A percentile compares a stretch with the other conserved stretches of the same genome.
These are phyloP conservation scores for Davidsoniella virescens DNA, from an alignment of 2,329 filamentous ascomycete genomes.

Conservation along the genomic window DNA sequence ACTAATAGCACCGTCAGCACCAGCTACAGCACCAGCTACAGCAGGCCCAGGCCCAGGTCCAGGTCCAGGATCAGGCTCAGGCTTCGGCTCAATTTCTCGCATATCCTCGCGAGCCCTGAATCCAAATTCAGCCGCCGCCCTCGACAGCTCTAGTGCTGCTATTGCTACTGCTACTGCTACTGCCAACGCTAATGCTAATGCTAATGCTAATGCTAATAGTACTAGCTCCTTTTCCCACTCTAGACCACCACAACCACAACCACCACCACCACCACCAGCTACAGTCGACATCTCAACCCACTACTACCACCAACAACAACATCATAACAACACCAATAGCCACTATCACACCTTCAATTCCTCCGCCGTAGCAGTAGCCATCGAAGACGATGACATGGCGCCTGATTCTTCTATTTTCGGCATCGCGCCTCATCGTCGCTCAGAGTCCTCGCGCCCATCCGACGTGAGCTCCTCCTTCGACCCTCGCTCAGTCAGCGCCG, in stretches of 20 bases:
- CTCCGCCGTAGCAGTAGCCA: neutral
- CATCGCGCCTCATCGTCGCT: constrained; percentile 7
- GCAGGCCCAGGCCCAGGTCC: neutral
- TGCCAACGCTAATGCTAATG: too few relatives aligned
- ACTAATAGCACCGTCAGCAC: neutral
- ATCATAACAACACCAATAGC: too few relatives aligned
- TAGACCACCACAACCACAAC: constrained; percentile 1
- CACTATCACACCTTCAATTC: neutral
- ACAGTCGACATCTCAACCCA: too few relatives aligned
- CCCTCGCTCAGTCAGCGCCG: neutral
- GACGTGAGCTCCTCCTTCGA: constrained; percentile 61
- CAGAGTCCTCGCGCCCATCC: constrained; percentile 59
- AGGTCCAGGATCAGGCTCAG: constrained; percentile 2
- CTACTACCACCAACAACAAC: too few relatives aligned
- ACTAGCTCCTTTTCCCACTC: constrained; percentile 6
- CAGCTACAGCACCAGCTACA: neutral
- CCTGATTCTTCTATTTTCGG: constrained; percentile 6
- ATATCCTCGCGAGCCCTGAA: constrained; percentile 9
- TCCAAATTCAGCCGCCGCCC: constrained; percentile 5
- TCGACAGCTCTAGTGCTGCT: neutral
- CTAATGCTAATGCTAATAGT: neutral
- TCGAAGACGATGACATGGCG: constrained; percentile 36
- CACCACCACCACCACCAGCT: constrained; percentile 1
- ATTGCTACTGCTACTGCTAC: too few relatives aligned
- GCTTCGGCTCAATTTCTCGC: constrained; percentile 1